Conservation (phyloP, 2,329 filamentous ascomycete genomes). For the Fusarium siculi region DNA sequence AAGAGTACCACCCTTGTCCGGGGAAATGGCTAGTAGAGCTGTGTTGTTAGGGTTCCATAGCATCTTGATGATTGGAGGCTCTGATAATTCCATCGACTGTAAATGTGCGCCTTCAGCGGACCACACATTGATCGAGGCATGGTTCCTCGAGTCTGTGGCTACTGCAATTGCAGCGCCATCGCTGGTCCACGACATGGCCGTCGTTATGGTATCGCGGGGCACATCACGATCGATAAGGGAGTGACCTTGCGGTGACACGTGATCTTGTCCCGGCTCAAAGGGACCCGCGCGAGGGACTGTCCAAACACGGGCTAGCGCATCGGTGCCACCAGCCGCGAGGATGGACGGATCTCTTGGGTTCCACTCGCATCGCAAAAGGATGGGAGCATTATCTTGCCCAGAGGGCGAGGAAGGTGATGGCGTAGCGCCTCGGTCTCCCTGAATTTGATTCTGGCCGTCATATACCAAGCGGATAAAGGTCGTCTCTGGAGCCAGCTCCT, state of each 20-base stretch:
- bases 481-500: constrained; percentile 69
- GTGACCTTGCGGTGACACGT: constrained; percentile 52
- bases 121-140: constrained; percentile 67
- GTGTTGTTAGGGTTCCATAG: constrained; percentile 68
- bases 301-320: constrained; percentile 77
- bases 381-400: constrained; percentile 63
- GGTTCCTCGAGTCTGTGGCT: constrained; percentile 64
- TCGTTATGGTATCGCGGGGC: constrained; percentile 63
- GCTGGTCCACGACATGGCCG: constrained; percentile 69
- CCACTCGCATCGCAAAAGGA: constrained; percentile 76
- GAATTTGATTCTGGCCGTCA: constrained; percentile 50
- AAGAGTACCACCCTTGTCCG: constrained; percentile 63
- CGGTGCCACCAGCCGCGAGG: constrained; percentile 74
- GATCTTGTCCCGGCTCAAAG: constrained; percentile 54
- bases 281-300: constrained; percentile 67
- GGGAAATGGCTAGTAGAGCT: constrained; percentile 67
- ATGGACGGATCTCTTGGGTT: constrained; percentile 72
- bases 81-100: constrained; percentile 65
- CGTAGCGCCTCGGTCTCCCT: constrained; percentile 49
- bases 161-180: constrained; percentile 67
- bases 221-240: constrained; percentile 64
- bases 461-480: constrained; percentile 68
- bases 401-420: constrained; percentile 51
- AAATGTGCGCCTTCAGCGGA: constrained; percentile 62
- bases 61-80: constrained; percentile 70